Conservation (phyloP, 805 yeast genomes). For the Yamadazyma akitaensis region DNA sequence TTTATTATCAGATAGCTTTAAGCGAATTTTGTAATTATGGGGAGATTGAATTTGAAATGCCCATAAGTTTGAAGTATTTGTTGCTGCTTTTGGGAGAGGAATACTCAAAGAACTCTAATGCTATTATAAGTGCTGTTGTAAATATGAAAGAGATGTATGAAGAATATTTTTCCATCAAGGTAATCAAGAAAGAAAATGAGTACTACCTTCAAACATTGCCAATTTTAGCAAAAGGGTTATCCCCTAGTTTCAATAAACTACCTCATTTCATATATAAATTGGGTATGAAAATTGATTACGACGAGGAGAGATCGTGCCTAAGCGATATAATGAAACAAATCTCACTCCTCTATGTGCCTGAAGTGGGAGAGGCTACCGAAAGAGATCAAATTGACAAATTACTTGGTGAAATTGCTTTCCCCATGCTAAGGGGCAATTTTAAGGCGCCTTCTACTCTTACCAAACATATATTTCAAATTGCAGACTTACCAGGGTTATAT, state of each 20-base stretch:
- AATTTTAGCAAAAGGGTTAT: slow-evolving; percentile 58
- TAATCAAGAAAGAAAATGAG: slow-evolving; percentile 33
- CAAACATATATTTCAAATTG: slow-evolving; percentile 71
- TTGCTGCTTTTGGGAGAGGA: slow-evolving; percentile 32
- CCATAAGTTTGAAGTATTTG: slow-evolving; percentile 27
- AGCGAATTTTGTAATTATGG: slow-evolving; percentile 85
- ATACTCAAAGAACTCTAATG: slow-evolving; percentile 12
- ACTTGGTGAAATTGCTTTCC: slow-evolving; percentile 63
- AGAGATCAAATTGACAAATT: slow-evolving; percentile 1
- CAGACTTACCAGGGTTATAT: slow-evolving; percentile 87
- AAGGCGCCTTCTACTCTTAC: slow-evolving; percentile 57
- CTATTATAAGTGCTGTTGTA: slow-evolving; percentile 14
- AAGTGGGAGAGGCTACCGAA: slow-evolving; percentile 24
- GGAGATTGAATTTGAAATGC: slow-evolving; percentile 21
- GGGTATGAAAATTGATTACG: slow-evolving; percentile 59
- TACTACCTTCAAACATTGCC: slow-evolving; percentile 56
- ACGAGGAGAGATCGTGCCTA: slow-evolving; percentile 66
- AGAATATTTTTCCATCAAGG: slow-evolving; percentile 68
- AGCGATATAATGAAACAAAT: slow-evolving; percentile 62
- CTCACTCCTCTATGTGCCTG: slow-evolving; percentile 73
- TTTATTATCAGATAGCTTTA: slow-evolving; percentile 79
- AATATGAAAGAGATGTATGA: slow-evolving; percentile 71
- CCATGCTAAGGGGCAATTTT: slow-evolving; percentile 57
- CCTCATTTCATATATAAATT: slow-evolving; percentile 64
- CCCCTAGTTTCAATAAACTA: slow-evolving; percentile 61